Percentiles rank a stretch among this genome's conserved stretches.
These are phyloP conservation scores for Halophytophthora batemanensis DNA, from an alignment of 352 stramenopile species.

Conservation along the genomic window DNA sequence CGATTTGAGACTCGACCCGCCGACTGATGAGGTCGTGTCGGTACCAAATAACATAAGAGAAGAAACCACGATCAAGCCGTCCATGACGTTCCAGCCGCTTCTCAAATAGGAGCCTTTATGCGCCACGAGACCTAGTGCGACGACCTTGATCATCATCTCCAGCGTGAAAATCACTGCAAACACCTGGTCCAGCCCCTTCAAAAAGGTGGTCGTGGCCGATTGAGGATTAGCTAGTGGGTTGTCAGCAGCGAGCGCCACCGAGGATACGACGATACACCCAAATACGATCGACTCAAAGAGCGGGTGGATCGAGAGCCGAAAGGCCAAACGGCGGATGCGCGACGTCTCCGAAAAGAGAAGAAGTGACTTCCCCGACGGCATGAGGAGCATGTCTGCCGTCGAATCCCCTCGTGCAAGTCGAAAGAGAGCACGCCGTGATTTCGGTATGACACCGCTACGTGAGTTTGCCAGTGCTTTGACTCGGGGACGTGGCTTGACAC, in stretches of 20 bases:
- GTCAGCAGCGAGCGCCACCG: conserved; percentile 83
- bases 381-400: neutral
- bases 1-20: conserved; percentile 54
- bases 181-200: conserved; percentile 69
- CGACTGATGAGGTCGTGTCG: conserved; percentile 27
- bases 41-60: conserved; percentile 70
- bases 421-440: too few relatives aligned
- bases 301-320: conserved; percentile 55
- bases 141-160: conserved; percentile 90
- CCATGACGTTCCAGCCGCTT: conserved; percentile 88
- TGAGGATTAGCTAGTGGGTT: conserved; percentile 73
- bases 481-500: too few relatives aligned
- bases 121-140: conserved; percentile 75
- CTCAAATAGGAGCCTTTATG: conserved; percentile 78
- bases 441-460: neutral
- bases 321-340: conserved; percentile 31
- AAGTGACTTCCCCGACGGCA: conserved; percentile 23
- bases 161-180: conserved; percentile 80
- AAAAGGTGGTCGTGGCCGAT: conserved; percentile 27
- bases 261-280: conserved; percentile 78
- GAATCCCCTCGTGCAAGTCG: too few relatives aligned
- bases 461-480: neutral
- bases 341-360: conserved; percentile 52
- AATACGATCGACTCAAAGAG: conserved; percentile 83
- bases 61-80: conserved; percentile 84